phyloP scores from a whole-genome alignment of 139 green algal genomes.

The Chlorella ohadii region DNA sequence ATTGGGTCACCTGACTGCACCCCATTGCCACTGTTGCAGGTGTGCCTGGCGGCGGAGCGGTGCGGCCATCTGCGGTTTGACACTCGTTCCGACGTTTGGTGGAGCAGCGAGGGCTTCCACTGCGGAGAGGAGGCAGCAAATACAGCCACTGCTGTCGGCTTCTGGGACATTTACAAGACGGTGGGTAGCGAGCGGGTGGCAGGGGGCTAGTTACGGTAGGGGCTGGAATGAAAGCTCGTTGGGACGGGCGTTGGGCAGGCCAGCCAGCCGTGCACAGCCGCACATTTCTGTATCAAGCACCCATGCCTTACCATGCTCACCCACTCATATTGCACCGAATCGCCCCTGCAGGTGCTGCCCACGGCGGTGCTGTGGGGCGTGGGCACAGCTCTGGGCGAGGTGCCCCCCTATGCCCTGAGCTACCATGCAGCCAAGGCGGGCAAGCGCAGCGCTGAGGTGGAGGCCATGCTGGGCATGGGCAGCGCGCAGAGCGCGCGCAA shows the following conservation, averaged over 20 bases:
- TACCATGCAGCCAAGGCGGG: constrained; percentile 84
- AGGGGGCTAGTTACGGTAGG: no score
- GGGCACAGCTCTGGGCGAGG: constrained; percentile 91
- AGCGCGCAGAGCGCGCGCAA: neutral
- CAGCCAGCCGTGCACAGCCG: no score
- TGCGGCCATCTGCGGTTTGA: constrained; percentile 85
- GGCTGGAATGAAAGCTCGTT: no score
- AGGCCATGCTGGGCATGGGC: constrained; percentile 54
- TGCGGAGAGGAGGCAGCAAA: constrained; percentile 55
- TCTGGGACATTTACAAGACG: constrained; percentile 72
- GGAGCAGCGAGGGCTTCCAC: constrained; percentile 74
- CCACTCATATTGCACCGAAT: neutral
- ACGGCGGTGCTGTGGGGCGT: constrained; percentile 85
- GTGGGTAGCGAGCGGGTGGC: constrained; percentile 25
- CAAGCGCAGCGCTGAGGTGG: constrained; percentile 62
- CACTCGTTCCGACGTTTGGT: constrained; percentile 82
- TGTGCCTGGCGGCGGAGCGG: constrained; percentile 87
- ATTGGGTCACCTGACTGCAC: no score
- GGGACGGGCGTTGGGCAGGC: no score
- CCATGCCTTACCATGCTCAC: no score
- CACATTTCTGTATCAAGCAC: no score
- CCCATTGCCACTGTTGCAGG: constrained; percentile 51
- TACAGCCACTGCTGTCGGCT: constrained; percentile 35
- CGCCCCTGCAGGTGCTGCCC: constrained; percentile 66
- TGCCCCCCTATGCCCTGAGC: constrained; percentile 89